phyloP scores from a whole-genome alignment of 2,329 filamentous ascomycete genomes.

The Trichoderma gracile region DNA sequence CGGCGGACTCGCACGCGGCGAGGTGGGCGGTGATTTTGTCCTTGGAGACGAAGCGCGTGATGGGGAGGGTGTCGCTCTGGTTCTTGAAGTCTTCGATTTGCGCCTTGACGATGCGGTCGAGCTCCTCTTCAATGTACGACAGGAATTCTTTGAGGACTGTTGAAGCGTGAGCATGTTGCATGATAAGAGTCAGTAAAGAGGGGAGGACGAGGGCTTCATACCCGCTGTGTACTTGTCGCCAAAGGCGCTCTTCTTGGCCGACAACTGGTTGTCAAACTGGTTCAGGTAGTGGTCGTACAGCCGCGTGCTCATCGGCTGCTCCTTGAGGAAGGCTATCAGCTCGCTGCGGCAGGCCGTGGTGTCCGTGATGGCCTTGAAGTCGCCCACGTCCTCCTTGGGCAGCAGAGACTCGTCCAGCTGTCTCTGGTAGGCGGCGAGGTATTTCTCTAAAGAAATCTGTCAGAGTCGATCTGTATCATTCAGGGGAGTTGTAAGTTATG shows the following conservation, averaged over 20 bases:
- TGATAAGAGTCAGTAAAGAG: too few relatives aligned
- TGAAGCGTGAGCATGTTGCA: not conserved
- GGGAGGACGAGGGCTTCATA: not conserved
- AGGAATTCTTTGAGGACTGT: slow-evolving; percentile 15
- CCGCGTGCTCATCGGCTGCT: slow-evolving; percentile 14
- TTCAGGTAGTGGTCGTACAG: slow-evolving; percentile 20
- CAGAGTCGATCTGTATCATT: not conserved
- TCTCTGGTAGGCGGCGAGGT: slow-evolving; percentile 5
- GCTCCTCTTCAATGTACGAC: slow-evolving; percentile 12
- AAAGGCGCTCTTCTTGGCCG: slow-evolving; percentile 12
- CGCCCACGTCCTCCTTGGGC: slow-evolving; percentile 18
- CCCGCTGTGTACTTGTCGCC: slow-evolving; percentile 13
- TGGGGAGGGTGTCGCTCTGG: slow-evolving; percentile 15
- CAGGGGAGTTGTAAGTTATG: too few relatives aligned
- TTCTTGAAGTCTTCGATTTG: slow-evolving; percentile 23
- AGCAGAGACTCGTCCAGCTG: slow-evolving; percentile 22
- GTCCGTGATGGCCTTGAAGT: slow-evolving; percentile 18
- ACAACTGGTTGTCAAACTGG: slow-evolving; percentile 20
- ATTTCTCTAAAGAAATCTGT: not conserved
- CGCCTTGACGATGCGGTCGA: slow-evolving; percentile 12
- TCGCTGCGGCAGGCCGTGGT: not conserved
- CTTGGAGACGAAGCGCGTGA: slow-evolving; percentile 12
- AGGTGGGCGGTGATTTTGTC: slow-evolving; percentile 15
- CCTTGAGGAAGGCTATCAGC: slow-evolving; percentile 13
- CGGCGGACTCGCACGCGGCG: slow-evolving; percentile 14